Conservation (phyloP, 108 stramenopile genomes). For the Chaetoceros tenuissimus region DNA sequence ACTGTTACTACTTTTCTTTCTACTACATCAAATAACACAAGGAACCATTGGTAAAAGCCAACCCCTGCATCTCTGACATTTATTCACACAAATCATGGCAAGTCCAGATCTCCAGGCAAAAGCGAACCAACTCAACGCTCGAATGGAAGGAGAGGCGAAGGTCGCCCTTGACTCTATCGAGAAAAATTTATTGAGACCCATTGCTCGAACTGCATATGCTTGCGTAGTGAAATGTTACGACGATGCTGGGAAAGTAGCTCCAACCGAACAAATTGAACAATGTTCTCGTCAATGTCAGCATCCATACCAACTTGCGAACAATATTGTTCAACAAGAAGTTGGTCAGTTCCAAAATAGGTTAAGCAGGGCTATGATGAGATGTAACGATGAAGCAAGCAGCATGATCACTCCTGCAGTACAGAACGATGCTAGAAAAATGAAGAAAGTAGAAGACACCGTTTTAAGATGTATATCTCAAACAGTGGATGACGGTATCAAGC, state of each 20-base stretch:
- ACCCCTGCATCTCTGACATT: too few species aligned
- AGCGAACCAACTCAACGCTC: slow-evolving; percentile 57
- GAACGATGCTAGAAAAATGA: slow-evolving; percentile 54
- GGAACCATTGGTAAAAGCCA: too few species aligned
- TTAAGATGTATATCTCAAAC: slow-evolving; percentile 60
- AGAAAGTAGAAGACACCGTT: slow-evolving; percentile 52
- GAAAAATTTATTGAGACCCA: slow-evolving; percentile 35
- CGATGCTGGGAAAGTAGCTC: slow-evolving; percentile 66
- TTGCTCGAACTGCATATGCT: slow-evolving; percentile 53
- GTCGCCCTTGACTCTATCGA: slow-evolving; percentile 60
- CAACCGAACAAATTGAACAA: slow-evolving; percentile 51
- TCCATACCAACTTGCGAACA: slow-evolving; percentile 58
- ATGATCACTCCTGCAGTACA: slow-evolving; percentile 65
- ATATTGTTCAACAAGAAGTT: slow-evolving; percentile 69
- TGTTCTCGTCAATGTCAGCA: slow-evolving; percentile 69
- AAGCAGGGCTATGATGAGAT: slow-evolving; percentile 72
- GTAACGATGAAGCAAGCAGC: slow-evolving; percentile 76
- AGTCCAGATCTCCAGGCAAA: slow-evolving; percentile 54
- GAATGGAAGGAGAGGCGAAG: slow-evolving; percentile 57
- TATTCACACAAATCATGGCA: slow-evolving; percentile 35
- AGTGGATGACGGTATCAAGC: slow-evolving; percentile 55
- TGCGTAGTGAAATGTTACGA: slow-evolving; percentile 52
- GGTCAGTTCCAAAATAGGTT: slow-evolving; percentile 74
- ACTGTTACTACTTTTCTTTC: too few species aligned
- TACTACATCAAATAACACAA: too few species aligned